These are phyloP conservation scores for Papiliotrema flavescens DNA, from an alignment of 1,284 basidiomycete genomes.

Conservation along the genomic window DNA sequence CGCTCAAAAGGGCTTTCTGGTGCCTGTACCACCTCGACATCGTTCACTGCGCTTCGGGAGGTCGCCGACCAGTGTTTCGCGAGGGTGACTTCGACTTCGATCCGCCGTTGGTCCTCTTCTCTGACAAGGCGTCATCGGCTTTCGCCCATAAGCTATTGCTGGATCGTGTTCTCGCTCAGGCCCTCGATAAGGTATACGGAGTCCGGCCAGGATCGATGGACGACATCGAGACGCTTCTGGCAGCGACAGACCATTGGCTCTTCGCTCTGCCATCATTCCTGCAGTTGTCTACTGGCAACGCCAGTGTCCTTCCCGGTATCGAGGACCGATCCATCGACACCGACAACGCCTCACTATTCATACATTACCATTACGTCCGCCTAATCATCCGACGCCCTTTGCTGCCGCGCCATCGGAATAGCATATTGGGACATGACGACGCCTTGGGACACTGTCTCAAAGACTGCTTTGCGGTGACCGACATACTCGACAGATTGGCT, in stretches of 20 bases:
- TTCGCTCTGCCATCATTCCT: too few relatives aligned
- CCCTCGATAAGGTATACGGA: not conserved
- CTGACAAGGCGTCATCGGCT: not conserved
- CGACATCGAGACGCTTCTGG: too few relatives aligned
- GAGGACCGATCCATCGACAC: not conserved
- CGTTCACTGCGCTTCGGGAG: not conserved
- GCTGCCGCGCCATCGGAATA: not conserved
- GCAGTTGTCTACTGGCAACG: too few relatives aligned
- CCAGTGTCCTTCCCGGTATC: not conserved
- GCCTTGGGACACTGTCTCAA: not conserved
- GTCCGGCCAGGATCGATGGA: not conserved
- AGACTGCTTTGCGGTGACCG: not conserved
- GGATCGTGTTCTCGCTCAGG: not conserved
- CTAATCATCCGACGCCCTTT: not conserved
- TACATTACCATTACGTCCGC: not conserved
- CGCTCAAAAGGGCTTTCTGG: not conserved
- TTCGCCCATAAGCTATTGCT: not conserved
- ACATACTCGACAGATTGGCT: not conserved
- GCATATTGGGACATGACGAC: not conserved
- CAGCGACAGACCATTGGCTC: too few relatives aligned
- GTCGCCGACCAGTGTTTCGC: not conserved
- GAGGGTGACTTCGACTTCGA: slow-evolving; percentile 3
- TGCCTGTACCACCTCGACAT: not conserved
- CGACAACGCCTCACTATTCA: not conserved
- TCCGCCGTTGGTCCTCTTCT: not conserved